Evolutionary conservation across 768 basidiomycete species (phyloP).

Genomic region (Leccinum uliginosum): DNA sequence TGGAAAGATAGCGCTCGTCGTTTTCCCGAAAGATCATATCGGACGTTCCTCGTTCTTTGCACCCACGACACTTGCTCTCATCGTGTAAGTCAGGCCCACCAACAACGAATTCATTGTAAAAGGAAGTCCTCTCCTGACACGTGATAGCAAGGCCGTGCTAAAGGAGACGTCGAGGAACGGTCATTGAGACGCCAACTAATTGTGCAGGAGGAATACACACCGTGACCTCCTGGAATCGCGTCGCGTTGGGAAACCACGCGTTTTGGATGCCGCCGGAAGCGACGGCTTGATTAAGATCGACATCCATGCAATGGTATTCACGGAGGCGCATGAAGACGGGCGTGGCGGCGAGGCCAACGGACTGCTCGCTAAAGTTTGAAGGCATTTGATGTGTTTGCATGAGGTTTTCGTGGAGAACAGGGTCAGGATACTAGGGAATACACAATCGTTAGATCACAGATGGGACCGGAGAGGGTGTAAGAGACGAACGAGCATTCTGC

Average conservation of each 20-base stretch:
- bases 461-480: background rate
- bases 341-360: conserved; percentile 35
- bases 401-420: conserved; percentile 12
- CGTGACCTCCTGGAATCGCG: conserved; percentile 12
- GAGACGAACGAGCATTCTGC: conserved; percentile 54
- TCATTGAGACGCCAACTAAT: conserved; percentile 3
- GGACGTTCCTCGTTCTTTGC: conserved; percentile 23
- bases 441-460: background rate
- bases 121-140: conserved; percentile 21
- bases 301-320: conserved; percentile 49
- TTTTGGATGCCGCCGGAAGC: conserved; percentile 35
- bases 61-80: conserved; percentile 34
- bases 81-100: conserved; percentile 41
- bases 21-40: conserved; percentile 28
- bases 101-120: conserved; percentile 41
- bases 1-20: conserved; percentile 23
- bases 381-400: conserved; percentile 23
- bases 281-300: conserved; percentile 31
- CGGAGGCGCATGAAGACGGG: conserved; percentile 57
- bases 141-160: conserved; percentile 22
- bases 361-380: conserved; percentile 31
- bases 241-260: conserved; percentile 36
- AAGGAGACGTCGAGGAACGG: background rate
- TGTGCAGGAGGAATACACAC: conserved; percentile 21
- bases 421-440: conserved; percentile 20